Evolutionary conservation across 2,329 filamentous ascomycete species (phyloP), one percentile per base, ranked within the genome.

Genomic region (Hymenoscyphus scutula): DNA sequence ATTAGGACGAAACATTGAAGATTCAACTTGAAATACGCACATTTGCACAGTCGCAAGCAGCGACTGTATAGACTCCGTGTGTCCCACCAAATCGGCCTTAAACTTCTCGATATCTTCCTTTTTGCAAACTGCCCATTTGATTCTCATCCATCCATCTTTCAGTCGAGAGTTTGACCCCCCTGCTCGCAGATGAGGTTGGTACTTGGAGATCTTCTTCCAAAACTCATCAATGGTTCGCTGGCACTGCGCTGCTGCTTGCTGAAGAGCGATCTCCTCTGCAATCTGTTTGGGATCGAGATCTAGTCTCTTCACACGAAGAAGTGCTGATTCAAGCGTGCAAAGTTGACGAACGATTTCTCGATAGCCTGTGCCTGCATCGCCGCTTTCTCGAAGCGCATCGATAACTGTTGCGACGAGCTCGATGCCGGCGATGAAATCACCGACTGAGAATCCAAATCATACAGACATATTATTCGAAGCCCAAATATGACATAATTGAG

Each of bases 1-100:
- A 7, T 32, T 6, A 32, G 30, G 7, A 6, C 11, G 97, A 8
- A 6, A 32, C 7, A 10, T 8, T 5, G 30, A 32, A 32, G 7
- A n/a, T 8, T 6, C 7, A 32, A 32, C 5, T 6, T 1, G 30
- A 10, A 32, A 32, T 10, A 30, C 63, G 62, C 17, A 60, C 58
- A 38, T 38, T 17, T 60, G 51, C 6, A 48, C 17, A 29, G 32
- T 32, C 34, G 27, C 34, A 13, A 60, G 34, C 51, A 56, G 11
- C 19, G 48, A 19, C n/a, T 19, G n/a, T 15, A 60, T 55, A 19
- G 11, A n/a, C 27, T 56, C 10, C 15, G 59, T 60, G 19, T 73
- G 72, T 10, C 61, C 67, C 30, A 60, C 63, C 45, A 74, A 63
- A 3, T 68, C 61, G 13, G 69, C 59, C 19, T 62, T 74, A 45